Percentiles rank a stretch among this genome's conserved stretches.
These are phyloP conservation scores for Trichophyton benhamiae DNA, from an alignment of 2,329 filamentous ascomycete species.

Conservation along the genomic window DNA sequence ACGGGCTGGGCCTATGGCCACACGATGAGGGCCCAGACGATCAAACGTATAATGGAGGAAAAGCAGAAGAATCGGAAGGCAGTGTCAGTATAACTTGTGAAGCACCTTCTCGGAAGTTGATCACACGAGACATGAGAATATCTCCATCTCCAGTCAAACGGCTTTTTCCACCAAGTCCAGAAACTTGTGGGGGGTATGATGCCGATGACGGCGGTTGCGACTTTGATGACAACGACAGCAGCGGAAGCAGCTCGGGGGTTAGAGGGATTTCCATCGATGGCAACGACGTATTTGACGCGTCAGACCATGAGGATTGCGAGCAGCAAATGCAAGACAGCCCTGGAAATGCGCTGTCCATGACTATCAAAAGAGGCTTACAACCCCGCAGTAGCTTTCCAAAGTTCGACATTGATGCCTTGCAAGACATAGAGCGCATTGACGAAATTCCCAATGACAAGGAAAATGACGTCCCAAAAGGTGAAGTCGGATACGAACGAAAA, in stretches of 20 bases:
- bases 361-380: neutral
- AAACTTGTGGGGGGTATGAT: neutral
- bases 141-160: constrained; percentile 10
- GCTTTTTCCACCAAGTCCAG: constrained; percentile 10
- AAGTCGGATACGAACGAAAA: neutral
- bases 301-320: neutral
- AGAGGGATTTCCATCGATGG: neutral
- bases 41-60: too few species aligned
- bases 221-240: neutral
- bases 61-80: neutral
- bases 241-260: neutral
- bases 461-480: neutral
- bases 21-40: neutral
- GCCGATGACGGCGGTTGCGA: neutral
- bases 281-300: neutral
- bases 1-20: neutral
- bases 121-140: constrained; percentile 7
- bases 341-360: neutral
- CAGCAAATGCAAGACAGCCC: neutral
- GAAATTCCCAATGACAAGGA: neutral
- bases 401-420: neutral
- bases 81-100: neutral
- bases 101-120: constrained; percentile 5
- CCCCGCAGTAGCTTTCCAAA: neutral
- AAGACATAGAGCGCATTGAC: neutral